phyloP scores from a whole-genome alignment of 208 protist species.

The Trypanosoma lewisi region DNA sequence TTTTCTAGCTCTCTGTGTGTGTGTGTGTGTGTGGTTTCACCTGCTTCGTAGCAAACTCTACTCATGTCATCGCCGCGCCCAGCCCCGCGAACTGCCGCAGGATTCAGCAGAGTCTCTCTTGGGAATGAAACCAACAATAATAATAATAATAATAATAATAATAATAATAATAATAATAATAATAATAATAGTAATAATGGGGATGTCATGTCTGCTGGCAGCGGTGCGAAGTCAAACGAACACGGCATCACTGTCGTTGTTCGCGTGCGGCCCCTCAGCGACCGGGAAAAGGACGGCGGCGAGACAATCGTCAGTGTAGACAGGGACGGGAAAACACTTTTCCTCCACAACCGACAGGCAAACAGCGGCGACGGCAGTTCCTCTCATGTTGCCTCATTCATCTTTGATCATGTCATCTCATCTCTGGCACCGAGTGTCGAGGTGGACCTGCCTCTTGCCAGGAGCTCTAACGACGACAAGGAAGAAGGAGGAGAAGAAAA shows the following conservation, averaged over 20 bases:
- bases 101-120: too few species aligned
- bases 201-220: too few species aligned
- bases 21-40: slow-evolving; percentile 15
- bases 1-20: slow-evolving; percentile 14
- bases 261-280: slow-evolving; percentile 58
- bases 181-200: too few species aligned
- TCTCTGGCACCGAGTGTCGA: slow-evolving; percentile 53
- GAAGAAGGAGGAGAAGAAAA: too few species aligned
- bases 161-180: too few species aligned
- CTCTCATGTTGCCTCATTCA: slow-evolving; percentile 27
- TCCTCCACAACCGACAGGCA: slow-evolving; percentile 36
- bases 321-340: slow-evolving; percentile 41
- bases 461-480: slow-evolving; percentile 1
- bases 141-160: too few species aligned
- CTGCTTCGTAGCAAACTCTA: too few species aligned
- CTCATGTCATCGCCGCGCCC: too few species aligned
- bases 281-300: slow-evolving; percentile 31
- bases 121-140: too few species aligned
- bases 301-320: slow-evolving; percentile 56
- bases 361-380: too few species aligned
- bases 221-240: slow-evolving; percentile 1
- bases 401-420: slow-evolving; percentile 65
- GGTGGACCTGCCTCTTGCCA: slow-evolving; percentile 15
- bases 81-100: too few species aligned
- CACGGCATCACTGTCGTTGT: slow-evolving; percentile 50